Conservation (phyloP, 2,329 filamentous ascomycete species). For the Fusarium beomiforme region DNA sequence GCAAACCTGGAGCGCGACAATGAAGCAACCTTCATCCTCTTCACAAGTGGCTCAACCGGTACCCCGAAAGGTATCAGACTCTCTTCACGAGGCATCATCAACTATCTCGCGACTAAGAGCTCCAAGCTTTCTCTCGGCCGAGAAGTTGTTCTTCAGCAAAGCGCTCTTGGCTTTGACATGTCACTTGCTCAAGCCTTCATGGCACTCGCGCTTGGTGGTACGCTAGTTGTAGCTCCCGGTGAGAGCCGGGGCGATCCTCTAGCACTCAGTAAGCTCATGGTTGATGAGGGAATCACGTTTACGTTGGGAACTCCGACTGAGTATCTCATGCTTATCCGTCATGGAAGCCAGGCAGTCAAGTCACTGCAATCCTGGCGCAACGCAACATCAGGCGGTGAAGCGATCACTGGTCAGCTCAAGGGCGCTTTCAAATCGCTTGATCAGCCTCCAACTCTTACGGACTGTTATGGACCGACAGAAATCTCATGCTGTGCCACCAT, state of each 20-base stretch:
- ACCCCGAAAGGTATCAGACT: not conserved
- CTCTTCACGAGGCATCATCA: not conserved
- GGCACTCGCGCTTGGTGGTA: not conserved
- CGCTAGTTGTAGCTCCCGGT: accelerated
- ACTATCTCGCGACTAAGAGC: not conserved
- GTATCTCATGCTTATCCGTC: not conserved
- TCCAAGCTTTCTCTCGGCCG: not conserved
- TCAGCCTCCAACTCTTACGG: not conserved
- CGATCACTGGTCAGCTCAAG: not conserved
- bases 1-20: not conserved
- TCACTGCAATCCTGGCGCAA: not conserved
- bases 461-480: not conserved
- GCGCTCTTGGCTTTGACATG: not conserved
- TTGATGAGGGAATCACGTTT: not conserved
- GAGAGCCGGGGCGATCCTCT: not conserved
- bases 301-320: not conserved
- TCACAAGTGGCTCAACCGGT: not conserved
- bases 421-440: accelerated
- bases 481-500: slow-evolving; percentile 1
- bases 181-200: not conserved
- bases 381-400: not conserved
- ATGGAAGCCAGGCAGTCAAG: not conserved
- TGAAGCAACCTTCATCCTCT: not conserved
- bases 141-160: not conserved
- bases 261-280: not conserved